phyloP scores from a whole-genome alignment of 2,329 filamentous ascomycete genomes.

The Xylariales sp. region DNA sequence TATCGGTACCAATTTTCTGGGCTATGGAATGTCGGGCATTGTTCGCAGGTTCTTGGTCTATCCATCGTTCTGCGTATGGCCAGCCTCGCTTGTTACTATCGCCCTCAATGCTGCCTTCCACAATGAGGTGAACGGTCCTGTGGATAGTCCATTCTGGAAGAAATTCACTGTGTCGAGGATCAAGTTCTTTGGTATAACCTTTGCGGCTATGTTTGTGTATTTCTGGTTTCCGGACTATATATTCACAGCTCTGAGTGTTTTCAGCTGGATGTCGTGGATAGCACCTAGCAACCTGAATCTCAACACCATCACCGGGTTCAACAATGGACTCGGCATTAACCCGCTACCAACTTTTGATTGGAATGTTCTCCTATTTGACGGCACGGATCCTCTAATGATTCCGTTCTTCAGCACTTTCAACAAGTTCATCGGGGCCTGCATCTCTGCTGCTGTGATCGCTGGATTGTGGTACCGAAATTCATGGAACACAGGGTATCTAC shows the following conservation, averaged over 20 bases:
- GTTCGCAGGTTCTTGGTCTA: constrained; percentile 46
- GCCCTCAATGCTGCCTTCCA: constrained; percentile 45
- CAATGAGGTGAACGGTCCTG: constrained; percentile 29
- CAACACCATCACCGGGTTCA: constrained; percentile 23
- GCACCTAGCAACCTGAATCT: constrained; percentile 29
- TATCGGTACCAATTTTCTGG: constrained; percentile 49
- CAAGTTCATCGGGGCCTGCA: constrained; percentile 52
- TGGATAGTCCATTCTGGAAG: constrained; percentile 20
- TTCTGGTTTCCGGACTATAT: constrained; percentile 48
- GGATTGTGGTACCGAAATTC: constrained; percentile 56
- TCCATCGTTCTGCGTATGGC: constrained; percentile 46
- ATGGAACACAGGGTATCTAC: constrained; percentile 49
- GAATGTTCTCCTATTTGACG: constrained; percentile 22
- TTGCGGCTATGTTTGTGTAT: constrained; percentile 43
- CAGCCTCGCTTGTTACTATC: constrained; percentile 39
- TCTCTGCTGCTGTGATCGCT: constrained; percentile 50
- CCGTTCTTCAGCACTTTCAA: constrained; percentile 59
- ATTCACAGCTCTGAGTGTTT: constrained; percentile 39
- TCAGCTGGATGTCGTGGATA: constrained; percentile 53
- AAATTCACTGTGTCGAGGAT: constrained; percentile 37
- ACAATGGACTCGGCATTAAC: constrained; percentile 27
- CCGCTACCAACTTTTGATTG: constrained; percentile 37
- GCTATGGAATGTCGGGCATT: constrained; percentile 49
- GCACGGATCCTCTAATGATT: constrained; percentile 15
- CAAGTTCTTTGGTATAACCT: constrained; percentile 38